phyloP scores from a whole-genome alignment of 1,139 yeast genomes.

The Blastobotrys arbuscula region DNA sequence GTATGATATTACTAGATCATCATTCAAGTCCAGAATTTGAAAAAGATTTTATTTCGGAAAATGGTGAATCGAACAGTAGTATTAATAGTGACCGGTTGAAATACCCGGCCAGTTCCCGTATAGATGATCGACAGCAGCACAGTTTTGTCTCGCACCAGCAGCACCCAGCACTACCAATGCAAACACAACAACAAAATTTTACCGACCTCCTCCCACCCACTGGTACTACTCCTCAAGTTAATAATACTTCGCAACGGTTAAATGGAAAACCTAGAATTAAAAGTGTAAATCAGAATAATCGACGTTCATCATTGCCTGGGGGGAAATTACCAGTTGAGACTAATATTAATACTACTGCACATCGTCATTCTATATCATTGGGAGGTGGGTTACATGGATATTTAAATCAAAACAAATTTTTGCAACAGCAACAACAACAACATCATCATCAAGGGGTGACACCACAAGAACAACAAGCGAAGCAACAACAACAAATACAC shows the following conservation, averaged over 20 bases:
- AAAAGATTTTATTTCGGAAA: neutral
- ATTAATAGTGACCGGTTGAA: neutral
- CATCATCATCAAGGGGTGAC: no score
- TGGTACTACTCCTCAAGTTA: neutral
- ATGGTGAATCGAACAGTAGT: neutral
- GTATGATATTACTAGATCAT: neutral
- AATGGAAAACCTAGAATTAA: neutral
- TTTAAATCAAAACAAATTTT: neutral
- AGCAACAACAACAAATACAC: slow-evolving; percentile 1
- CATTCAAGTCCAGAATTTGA: neutral
- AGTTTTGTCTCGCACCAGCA: neutral
- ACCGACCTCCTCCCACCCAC: neutral
- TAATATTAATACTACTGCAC: neutral
- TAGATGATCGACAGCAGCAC: neutral
- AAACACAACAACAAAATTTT: neutral
- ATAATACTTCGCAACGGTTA: neutral
- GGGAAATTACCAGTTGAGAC: neutral
- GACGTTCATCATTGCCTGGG: slow-evolving; percentile 2
- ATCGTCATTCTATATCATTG: slow-evolving; percentile 8
- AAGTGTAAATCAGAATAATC: neutral
- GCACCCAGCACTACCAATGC: neutral
- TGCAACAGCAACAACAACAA: neutral
- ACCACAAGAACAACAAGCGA: neutral
- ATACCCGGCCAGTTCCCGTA: slow-evolving; percentile 4
- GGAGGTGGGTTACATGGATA: slow-evolving; percentile 1